These are phyloP conservation scores for Pezicula rhizophila DNA, from an alignment of 2,329 filamentous ascomycete genomes.

Conservation along the genomic window DNA sequence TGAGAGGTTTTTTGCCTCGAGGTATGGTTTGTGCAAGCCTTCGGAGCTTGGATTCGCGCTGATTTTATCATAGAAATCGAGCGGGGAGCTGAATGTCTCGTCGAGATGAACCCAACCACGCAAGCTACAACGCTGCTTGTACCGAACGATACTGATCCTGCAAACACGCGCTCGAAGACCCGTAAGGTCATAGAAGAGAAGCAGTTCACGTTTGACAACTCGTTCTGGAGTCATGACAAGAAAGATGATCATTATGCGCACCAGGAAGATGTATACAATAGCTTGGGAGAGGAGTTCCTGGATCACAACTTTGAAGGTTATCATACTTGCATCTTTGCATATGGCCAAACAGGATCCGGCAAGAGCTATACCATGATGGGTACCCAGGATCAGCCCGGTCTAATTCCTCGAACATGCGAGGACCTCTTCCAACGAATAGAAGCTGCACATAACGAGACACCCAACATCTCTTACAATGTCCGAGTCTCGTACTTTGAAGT, in stretches of 20 bases:
- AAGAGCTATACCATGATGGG: slow-evolving; percentile 99
- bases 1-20: slow-evolving; percentile 72
- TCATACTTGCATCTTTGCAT: slow-evolving; percentile 98
- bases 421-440: slow-evolving; percentile 94
- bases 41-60: slow-evolving; percentile 9
- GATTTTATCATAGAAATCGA: slow-evolving; percentile 61
- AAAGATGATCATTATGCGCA: slow-evolving; percentile 79
- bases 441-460: slow-evolving; percentile 63
- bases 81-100: slow-evolving; percentile 74
- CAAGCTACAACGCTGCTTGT: slow-evolving; percentile 78
- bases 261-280: slow-evolving; percentile 91
- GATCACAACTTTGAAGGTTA: slow-evolving; percentile 99
- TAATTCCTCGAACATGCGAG: slow-evolving; percentile 93
- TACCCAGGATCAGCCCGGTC: slow-evolving; percentile 71
- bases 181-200: slow-evolving; percentile 81
- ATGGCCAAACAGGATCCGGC: slow-evolving; percentile 93
- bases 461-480: slow-evolving; percentile 94
- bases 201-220: slow-evolving; percentile 92
- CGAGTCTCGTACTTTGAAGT: slow-evolving; percentile 98
- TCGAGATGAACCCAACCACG: slow-evolving; percentile 83
- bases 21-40: slow-evolving; percentile 41
- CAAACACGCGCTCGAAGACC: slow-evolving; percentile 53
- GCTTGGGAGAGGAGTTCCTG: slow-evolving; percentile 89
- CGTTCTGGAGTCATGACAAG: slow-evolving; percentile 90
- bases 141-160: slow-evolving; percentile 51